Conservation (phyloP, 1,284 basidiomycete species). For the Heterobasidion annosum region DNA sequence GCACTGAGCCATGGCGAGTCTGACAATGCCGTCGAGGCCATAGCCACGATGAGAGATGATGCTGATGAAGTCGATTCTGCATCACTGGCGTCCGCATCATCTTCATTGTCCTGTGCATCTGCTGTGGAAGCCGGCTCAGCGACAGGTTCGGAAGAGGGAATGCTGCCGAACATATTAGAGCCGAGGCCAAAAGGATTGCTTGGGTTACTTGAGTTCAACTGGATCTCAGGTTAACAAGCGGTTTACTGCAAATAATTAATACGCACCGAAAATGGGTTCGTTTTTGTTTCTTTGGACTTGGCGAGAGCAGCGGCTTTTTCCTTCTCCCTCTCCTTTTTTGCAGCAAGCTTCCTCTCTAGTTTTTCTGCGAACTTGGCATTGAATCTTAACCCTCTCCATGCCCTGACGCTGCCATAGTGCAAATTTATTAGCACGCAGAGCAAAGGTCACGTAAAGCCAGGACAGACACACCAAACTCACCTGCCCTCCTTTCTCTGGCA, state of each 20-base stretch:
- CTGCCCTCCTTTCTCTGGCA: slow-evolving; percentile 71
- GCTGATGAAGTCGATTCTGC: slow-evolving; percentile 21
- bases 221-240: background rate
- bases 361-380: slow-evolving; percentile 69
- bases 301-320: background rate
- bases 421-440: background rate
- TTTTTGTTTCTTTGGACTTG: slow-evolving; percentile 24
- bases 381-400: slow-evolving; percentile 64
- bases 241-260: background rate
- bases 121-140: background rate
- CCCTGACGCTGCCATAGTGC: slow-evolving; percentile 47
- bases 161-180: slow-evolving; percentile 48
- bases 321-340: slow-evolving; percentile 24
- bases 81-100: slow-evolving; percentile 14
- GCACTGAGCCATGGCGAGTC: slow-evolving; percentile 56
- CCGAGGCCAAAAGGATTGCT: slow-evolving; percentile 44
- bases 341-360: slow-evolving; percentile 36
- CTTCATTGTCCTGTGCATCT: slow-evolving; percentile 18
- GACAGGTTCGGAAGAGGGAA: background rate
- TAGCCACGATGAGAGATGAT: slow-evolving; percentile 26
- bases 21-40: slow-evolving; percentile 43
- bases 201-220: slow-evolving; percentile 14
- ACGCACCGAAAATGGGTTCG: slow-evolving; percentile 67
- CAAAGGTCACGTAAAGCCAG: background rate
- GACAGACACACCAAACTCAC: slow-evolving; percentile 31